Base-by-base conservation (phyloP, 2,329 filamentous ascomycete genomes). In the Pseudogymnoascus sp. region DNA sequence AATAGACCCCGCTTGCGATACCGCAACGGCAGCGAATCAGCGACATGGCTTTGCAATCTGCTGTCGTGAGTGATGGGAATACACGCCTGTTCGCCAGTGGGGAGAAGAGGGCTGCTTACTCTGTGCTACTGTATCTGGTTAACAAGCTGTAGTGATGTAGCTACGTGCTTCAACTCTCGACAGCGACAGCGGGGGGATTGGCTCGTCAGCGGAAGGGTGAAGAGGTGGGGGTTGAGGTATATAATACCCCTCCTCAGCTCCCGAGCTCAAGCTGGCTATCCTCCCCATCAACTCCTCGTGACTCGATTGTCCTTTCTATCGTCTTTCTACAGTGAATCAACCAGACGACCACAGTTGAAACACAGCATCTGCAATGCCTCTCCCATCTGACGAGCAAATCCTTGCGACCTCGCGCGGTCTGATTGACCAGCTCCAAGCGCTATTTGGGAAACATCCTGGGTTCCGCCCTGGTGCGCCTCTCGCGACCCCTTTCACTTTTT, bases 371-470 rank as follows among this genome's bases (percentile, higher is more conserved):
- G 70, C 45, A 66, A 79, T 75, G 77, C 78, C 71, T 75, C 77
- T 74, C 65, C 76, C 70, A 63, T 71, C 65, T 64, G 75, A 74
- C 67, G 72, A 69, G 21, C 64, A 71, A 57, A 65, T 73, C 21
- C 70, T 74, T 59, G 69, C 72, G 60, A 74, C 74, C n/a, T 70
- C 71, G 41, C 61, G 66, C 15, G 69, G 65, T 9, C 61, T 77
- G 35, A 68, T 76, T n/a, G 65, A 68, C 6, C 67, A 71, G 21
- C 63, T 77, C 26, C 70, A 75, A 59, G 68, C 64, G 26, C 69
- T 74, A 7, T 74, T 74, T 61, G 71, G 71, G 5, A 70, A 70
- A n/a, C 73, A 75, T 41, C 71, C 73, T 10, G 74, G 73, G 8
- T 73, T 71, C 58, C 70, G 75, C 55, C 71, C 74, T 61, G 73